Evolutionary conservation across 2,329 filamentous ascomycete genomes (phyloP).

Genomic region (Trichophyton simii): DNA sequence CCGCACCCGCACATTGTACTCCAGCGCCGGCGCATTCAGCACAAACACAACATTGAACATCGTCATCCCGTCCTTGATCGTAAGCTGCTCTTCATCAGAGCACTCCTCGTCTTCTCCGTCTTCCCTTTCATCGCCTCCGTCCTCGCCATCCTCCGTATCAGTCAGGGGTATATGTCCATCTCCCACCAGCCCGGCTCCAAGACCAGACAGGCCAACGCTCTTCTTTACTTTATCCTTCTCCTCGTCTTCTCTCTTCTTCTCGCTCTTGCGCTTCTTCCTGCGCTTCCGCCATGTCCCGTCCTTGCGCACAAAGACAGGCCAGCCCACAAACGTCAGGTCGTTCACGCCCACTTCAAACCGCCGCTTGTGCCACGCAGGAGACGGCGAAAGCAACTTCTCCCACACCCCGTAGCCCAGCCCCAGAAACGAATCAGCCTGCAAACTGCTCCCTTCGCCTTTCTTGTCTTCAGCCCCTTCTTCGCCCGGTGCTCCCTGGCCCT

Average conservation of each 20-base stretch:
- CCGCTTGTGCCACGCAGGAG: conserved; percentile 63
- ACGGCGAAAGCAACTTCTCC: conserved; percentile 66
- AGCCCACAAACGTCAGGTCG: conserved; percentile 66
- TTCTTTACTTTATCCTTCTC: conserved; percentile 17
- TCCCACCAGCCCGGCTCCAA: not conserved
- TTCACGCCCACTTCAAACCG: conserved; percentile 74
- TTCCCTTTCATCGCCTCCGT: not conserved
- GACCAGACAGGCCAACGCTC: conserved; percentile 19
- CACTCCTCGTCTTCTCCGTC: not conserved
- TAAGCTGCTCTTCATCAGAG: not conserved
- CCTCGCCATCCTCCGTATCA: not conserved
- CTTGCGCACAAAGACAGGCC: conserved; percentile 68
- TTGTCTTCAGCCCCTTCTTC: not conserved
- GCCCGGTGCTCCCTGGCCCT: not conserved
- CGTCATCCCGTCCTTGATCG: conserved; percentile 55
- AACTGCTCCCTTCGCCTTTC: not conserved
- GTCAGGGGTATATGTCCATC: not conserved
- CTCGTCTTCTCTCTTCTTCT: conserved; percentile 16
- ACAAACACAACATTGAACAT: conserved; percentile 99
- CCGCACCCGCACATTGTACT: conserved; percentile 57
- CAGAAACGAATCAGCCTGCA: conserved; percentile 46
- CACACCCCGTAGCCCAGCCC: conserved; percentile 65
- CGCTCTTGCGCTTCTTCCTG: conserved; percentile 22
- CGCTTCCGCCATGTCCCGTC: conserved; percentile 62
- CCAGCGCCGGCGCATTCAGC: conserved; percentile 63